phyloP scores from a whole-genome alignment of 371 early-diverging fungal genomes.

The Apophysomyces trapeziformis region DNA sequence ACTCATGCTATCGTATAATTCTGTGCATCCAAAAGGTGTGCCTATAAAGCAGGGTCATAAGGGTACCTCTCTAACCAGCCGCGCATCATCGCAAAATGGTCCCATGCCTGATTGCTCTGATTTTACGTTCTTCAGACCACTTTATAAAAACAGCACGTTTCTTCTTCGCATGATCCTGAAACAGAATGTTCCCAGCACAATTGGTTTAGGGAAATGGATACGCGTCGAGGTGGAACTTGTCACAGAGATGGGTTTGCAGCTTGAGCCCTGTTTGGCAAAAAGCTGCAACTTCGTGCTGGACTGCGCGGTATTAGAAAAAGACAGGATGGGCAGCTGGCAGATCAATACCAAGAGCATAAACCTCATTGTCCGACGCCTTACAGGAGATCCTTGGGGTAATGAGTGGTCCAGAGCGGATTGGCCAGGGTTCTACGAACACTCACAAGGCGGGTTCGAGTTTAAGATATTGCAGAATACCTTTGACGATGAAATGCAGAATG shows the following conservation, averaged over 20 bases:
- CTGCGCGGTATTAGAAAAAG: constrained; percentile 1
- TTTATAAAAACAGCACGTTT: constrained; percentile 1
- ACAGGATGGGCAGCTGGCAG: neutral
- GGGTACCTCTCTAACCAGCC: neutral
- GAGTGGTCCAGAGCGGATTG: neutral
- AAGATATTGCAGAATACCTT: neutral
- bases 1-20: neutral
- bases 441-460: neutral
- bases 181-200: neutral
- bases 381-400: neutral
- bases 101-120: neutral
- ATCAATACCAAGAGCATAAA: neutral
- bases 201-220: neutral
- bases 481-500: neutral
- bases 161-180: neutral
- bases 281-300: neutral
- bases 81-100: neutral
- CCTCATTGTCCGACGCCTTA: neutral
- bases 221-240: neutral
- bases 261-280: constrained; percentile 1
- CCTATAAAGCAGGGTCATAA: no score
- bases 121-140: neutral
- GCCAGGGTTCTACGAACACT: neutral
- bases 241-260: neutral
- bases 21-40: neutral